These are phyloP conservation scores for Saussurea involucrata DNA, from an alignment of 129 eudicot species.

Conservation along the genomic window DNA sequence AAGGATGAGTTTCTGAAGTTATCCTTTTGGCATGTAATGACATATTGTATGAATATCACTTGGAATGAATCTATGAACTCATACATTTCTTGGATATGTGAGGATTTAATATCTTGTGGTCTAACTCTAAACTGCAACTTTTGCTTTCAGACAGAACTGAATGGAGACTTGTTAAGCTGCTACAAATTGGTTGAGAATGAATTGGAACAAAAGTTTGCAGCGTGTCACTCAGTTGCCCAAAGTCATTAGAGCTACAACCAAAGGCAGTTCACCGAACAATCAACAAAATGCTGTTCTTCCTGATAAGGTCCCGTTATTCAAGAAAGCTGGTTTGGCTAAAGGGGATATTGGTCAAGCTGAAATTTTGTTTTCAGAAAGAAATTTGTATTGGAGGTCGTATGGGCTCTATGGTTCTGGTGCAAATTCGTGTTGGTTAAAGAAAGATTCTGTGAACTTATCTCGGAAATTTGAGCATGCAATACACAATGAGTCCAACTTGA, in stretches of 20 bases:
- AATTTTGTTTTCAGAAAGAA: conserved; percentile 16
- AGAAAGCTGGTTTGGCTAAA: conserved; percentile 20
- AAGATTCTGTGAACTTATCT: conserved; percentile 13
- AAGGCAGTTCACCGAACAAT: conserved; percentile 13
- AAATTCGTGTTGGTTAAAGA: conserved; percentile 12
- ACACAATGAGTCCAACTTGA: conserved; percentile 46
- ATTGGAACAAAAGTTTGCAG: conserved; percentile 31
- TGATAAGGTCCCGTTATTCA: conserved; percentile 9
- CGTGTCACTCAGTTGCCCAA: conserved; percentile 24
- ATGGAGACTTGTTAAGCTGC: conserved; percentile 11
- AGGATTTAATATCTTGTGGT: conserved; percentile 12
- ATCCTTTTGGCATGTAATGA: not conserved
- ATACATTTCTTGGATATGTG: not conserved
- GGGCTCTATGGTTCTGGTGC: conserved; percentile 14
- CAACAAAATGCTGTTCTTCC: conserved; percentile 12
- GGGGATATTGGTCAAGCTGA: conserved; percentile 13
- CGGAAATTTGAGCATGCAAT: conserved; percentile 29
- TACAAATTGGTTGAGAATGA: conserved; percentile 31
- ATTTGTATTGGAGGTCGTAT: conserved; percentile 19
- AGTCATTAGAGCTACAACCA: conserved; percentile 13
- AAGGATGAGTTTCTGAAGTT: not conserved
- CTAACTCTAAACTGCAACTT: conserved; percentile 26
- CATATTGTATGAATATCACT: conserved; percentile 3
- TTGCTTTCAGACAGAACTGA: conserved; percentile 20
- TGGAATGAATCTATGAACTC: not conserved